These are phyloP conservation scores for Apiotrichum akiyoshidainum DNA, from an alignment of 1,284 basidiomycete species.

Conservation along the genomic window DNA sequence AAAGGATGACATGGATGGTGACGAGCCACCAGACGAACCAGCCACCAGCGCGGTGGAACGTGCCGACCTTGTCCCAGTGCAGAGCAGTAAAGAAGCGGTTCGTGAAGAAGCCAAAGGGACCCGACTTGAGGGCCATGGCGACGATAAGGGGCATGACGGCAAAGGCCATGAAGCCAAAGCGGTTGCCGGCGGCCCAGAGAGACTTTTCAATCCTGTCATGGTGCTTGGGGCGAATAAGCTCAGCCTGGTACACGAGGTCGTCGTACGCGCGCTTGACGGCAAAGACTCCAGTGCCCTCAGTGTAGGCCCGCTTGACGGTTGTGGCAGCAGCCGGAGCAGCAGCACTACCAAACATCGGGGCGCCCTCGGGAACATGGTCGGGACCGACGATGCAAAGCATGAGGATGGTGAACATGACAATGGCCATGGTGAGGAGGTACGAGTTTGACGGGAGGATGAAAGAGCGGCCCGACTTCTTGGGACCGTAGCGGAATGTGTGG, in stretches of 20 bases:
- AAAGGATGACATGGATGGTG: constrained; percentile 66
- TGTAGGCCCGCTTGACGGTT: not conserved
- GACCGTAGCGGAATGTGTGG: constrained; percentile 21
- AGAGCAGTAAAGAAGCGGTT: constrained; percentile 65
- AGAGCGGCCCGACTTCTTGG: constrained; percentile 49
- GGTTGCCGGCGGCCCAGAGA: constrained; percentile 72
- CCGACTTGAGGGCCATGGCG: constrained; percentile 72
- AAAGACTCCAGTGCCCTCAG: too few relatives aligned
- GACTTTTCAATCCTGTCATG: constrained; percentile 63
- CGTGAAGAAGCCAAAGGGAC: constrained; percentile 75
- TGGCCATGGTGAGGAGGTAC: constrained; percentile 56
- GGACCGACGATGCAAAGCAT: constrained; percentile 62
- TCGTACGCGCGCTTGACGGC: not conserved
- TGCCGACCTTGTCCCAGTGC: constrained; percentile 72
- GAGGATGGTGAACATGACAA: constrained; percentile 54
- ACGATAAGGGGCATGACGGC: constrained; percentile 72
- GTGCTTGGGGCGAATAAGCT: constrained; percentile 17
- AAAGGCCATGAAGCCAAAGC: constrained; percentile 73
- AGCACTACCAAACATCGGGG: constrained; percentile 6
- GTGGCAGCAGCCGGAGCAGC: not conserved
- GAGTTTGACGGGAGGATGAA: constrained; percentile 62
- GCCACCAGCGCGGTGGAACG: constrained; percentile 70
- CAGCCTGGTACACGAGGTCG: constrained; percentile 14
- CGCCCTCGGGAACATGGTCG: constrained; percentile 65
- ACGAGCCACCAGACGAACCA: constrained; percentile 70